Conservation (phyloP, 1,284 basidiomycete species). For the Apiotrichum gracile region DNA sequence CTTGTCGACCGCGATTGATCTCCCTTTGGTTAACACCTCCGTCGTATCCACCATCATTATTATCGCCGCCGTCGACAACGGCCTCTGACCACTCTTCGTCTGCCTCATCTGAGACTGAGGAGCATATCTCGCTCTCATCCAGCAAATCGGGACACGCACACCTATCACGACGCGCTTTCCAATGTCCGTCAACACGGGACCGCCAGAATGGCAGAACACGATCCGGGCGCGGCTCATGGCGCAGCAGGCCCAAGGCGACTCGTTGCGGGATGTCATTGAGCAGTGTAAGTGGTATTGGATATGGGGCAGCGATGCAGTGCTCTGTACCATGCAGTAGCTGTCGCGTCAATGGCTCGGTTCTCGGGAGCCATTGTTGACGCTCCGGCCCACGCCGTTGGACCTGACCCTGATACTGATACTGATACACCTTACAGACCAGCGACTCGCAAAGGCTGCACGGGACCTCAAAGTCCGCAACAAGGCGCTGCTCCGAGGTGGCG, state of each 20-base stretch:
- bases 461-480: constrained; percentile 83
- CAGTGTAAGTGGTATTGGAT: constrained; percentile 57
- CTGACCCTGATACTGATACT: no score
- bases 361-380: no score
- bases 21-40: no score
- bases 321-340: no score
- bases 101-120: neutral
- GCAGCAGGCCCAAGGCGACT: constrained; percentile 61
- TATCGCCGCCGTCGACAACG: no score
- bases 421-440: constrained; percentile 60
- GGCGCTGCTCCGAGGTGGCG: constrained; percentile 56
- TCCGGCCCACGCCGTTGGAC: no score
- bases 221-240: constrained; percentile 60
- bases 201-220: constrained; percentile 41
- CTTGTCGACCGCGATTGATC: no score
- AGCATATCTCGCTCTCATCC: neutral
- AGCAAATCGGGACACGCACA: neutral
- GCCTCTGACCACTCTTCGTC: no score
- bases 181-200: constrained; percentile 2
- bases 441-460: constrained; percentile 80
- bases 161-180: neutral
- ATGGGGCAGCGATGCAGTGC: neutral
- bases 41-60: no score
- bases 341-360: no score
- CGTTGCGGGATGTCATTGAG: constrained; percentile 72